Conservation (phyloP, 371 early-diverging fungal genomes). For the Apophysomyces ossiformis region DNA sequence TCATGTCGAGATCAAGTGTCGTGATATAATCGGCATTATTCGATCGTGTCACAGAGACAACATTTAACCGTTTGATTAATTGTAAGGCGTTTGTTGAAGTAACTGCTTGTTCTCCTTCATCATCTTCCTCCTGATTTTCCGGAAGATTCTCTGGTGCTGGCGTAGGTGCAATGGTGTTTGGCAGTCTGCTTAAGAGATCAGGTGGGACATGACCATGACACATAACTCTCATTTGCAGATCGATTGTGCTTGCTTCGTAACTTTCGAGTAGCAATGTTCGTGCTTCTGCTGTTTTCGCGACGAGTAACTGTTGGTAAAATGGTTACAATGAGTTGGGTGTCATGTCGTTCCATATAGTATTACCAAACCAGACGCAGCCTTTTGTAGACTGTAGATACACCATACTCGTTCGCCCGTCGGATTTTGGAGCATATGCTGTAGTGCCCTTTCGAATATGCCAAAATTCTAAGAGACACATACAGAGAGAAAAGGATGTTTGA, state of each 20-base stretch:
- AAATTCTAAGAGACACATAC: conserved; percentile 17
- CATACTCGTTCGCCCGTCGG: conserved; percentile 24
- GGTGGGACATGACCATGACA: conserved; percentile 48
- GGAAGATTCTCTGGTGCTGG: conserved; percentile 1
- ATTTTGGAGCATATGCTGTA: conserved; percentile 28
- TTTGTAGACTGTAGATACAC: conserved; percentile 46
- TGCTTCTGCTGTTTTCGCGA: conserved; percentile 47
- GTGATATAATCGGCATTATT: conserved; percentile 53
- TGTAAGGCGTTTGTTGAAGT: conserved; percentile 14
- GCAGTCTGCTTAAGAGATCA: conserved; percentile 18
- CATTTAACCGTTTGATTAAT: conserved; percentile 13
- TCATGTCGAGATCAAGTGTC: conserved; percentile 42
- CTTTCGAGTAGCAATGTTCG: conserved; percentile 30
- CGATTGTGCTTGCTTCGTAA: conserved; percentile 37
- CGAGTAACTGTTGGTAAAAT: conserved; percentile 42
- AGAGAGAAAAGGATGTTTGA: conserved; percentile 18
- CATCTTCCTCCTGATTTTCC: conserved; percentile 20
- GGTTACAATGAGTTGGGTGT: not conserved
- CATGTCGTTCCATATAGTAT: not conserved
- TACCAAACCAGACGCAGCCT: conserved; percentile 63
- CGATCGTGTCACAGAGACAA: conserved; percentile 47
- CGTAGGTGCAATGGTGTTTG: not conserved
- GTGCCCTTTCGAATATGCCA: conserved; percentile 35
- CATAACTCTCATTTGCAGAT: conserved; percentile 43
- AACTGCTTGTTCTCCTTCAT: conserved; percentile 24